Evolutionary conservation across 176 grass and related monocot genomes (phyloP), one percentile per base, ranked within the genome.

Genomic region (Cenchrus fungigraminus): DNA sequence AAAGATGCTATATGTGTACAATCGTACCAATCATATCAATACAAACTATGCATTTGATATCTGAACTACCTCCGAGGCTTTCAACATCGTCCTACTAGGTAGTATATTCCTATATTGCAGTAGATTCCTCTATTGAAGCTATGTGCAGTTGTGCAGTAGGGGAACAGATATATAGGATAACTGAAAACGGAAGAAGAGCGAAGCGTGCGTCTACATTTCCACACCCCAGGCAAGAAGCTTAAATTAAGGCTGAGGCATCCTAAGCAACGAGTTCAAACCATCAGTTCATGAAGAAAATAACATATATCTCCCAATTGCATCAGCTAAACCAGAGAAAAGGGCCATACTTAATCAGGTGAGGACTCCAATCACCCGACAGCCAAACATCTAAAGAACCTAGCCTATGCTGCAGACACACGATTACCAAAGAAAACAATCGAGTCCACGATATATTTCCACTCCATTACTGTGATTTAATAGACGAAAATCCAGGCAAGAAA

Each of bases 261-360:
- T 83, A 90, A 68, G n/a, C 68, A 80, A 69, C 63, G n/a, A 69
- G 53, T 34, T 84, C 80, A n/a, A 84, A 68, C 19, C 4, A 80
- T n/a, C 65, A 6, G 63, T 71, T 43, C 64, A 55, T 40, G 37
- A 81, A 69, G 20, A 42, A 87, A 79, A 12, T 12, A 25, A 50
- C 62, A 71, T 9, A 40, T 19, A 9, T n/a, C 44, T 53, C 84
- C 69, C 65, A 77, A 56, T 44, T 4, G 31, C 53, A 28, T 49
- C 58, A 52, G 54, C 19, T 47, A 80, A 84, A 84, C 63, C 19
- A 40, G 17, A 76, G 50, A 71, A 70, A 73, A 65, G 49, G 11
- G 12, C 3, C 50, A 66, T 13, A 44, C 12, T 70, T 66, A 68
- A 55, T 62, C 25, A 87, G 9, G 13, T 2, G 67, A 12, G 32